phyloP scores from a whole-genome alignment of 306 rosid species.

The Corylus heterophylla region DNA sequence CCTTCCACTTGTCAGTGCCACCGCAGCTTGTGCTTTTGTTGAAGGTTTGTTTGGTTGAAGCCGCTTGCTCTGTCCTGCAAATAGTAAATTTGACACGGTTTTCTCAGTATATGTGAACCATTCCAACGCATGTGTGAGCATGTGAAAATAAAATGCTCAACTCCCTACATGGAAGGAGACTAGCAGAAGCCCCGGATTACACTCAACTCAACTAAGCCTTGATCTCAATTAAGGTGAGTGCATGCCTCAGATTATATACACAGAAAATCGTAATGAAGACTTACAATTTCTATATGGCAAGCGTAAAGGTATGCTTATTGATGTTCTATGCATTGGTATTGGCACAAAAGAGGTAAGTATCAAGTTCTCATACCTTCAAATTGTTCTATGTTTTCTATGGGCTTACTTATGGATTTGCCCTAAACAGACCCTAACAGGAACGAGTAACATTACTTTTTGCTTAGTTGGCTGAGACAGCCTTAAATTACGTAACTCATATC shows the following conservation, averaged over 20 bases:
- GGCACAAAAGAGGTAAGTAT: not conserved
- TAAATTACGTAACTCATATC: not conserved
- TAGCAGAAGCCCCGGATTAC: not conserved
- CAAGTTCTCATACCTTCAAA: not conserved
- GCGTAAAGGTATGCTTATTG: not conserved
- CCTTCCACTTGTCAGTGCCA: conserved; percentile 78
- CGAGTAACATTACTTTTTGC: not conserved
- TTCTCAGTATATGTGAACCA: not conserved
- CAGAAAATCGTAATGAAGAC: not conserved
- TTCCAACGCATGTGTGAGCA: not conserved
- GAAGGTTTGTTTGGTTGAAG: conserved; percentile 88
- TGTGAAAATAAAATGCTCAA: conserved; percentile 6
- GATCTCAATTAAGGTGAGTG: not conserved
- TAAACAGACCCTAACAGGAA: not conserved
- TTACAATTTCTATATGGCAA: not conserved
- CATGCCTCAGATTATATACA: not conserved
- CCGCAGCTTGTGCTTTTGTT: conserved; percentile 85
- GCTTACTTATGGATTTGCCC: conserved; percentile 1
- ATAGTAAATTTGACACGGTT: conserved; percentile 22
- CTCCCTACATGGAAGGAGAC: conserved; percentile 15
- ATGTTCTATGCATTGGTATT: not conserved
- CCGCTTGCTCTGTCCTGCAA: conserved; percentile 88
- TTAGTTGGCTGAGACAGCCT: not conserved
- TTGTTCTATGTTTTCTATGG: not conserved
- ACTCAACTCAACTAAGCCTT: not conserved